Base-by-base conservation (phyloP, 305 asterid genomes). In the Salvia sclarea region DNA sequence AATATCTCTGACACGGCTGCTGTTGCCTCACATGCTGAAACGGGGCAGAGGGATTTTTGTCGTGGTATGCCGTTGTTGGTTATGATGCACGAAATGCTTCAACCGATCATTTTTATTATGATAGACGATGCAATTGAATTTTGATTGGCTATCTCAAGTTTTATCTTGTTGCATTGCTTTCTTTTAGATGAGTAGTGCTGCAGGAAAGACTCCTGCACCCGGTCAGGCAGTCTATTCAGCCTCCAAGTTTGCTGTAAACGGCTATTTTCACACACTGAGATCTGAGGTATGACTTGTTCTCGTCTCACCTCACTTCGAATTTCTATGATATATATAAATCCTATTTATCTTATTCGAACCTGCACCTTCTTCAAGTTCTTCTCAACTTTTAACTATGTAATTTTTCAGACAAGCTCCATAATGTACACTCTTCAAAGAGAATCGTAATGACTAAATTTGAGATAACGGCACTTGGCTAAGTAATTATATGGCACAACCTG, bases 101-200 rank as follows among this genome's bases (percentile, higher is more conserved):
- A 20, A 72, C 30, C 8, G 61, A 70, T 60, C 31, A 30, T 18
- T 6, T 21, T 18, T 6, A 59, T 49, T 2, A 9, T 16, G 62
- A 28, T 60, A 54, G 25, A 38, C 31, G 47, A 24, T 58, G 47
- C 18, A 5, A 38, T n/a, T 17, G 17, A 21, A 43, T n/a, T 62
- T 50, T 47, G 8, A 37, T 57, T 57, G 57, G 40, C 40, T 24
- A 18, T 71, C 38, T 57, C 16, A 62, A 49, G 57, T 35, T 20
- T 8, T 55, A 64, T 41, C 52, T n/a, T 33, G 50, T 66, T 74
- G 73, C 70, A 49, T 52, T 55, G 54, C 61, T 54, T 75, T 50
- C 38, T 59, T 76, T 78, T 80, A 93, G 97, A 93, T 93, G 98
- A 93, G 98, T 83, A 90, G 98, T 83, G 98, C 98, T 70, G 96